phyloP scores from a whole-genome alignment of 2,329 filamentous ascomycete genomes.

The Botrytis cinerea region DNA sequence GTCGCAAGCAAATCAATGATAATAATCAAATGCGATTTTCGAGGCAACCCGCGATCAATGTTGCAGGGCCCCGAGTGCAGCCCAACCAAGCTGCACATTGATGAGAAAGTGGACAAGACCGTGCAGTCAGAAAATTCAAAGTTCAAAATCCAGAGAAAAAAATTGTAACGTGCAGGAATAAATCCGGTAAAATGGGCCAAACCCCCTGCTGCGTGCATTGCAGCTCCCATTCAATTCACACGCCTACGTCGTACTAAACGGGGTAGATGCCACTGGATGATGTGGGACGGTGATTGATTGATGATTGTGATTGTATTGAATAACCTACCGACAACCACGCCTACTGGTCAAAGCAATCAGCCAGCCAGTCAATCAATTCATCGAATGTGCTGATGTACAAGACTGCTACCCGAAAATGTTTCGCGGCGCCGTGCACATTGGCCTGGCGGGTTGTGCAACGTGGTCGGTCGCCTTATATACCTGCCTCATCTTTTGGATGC shows the following conservation, averaged over 20 bases:
- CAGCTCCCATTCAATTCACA: constrained; percentile 2
- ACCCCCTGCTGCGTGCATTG: constrained; percentile 20
- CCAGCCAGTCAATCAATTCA: not conserved
- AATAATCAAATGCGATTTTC: constrained; percentile 28
- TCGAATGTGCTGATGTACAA: constrained; percentile 1
- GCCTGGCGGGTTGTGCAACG: constrained; percentile 35
- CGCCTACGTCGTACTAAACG: not conserved
- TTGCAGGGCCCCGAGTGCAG: constrained; percentile 34
- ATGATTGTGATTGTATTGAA: not conserved
- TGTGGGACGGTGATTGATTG: constrained; percentile 4
- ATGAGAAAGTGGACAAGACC: constrained; percentile 16
- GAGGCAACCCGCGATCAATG: constrained; percentile 34
- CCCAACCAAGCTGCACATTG: constrained; percentile 25
- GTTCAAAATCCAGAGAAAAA: not conserved
- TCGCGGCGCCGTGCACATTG: constrained; percentile 31
- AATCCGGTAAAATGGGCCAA: constrained; percentile 5
- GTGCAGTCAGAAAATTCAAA: constrained; percentile 21
- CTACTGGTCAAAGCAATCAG: not conserved
- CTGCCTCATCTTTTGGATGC: constrained; percentile 30
- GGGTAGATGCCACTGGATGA: not conserved
- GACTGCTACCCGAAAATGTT: constrained; percentile 24
- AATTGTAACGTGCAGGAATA: constrained; percentile 16
- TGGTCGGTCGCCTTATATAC: constrained; percentile 40
- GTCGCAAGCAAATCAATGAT: constrained; percentile 35
- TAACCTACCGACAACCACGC: not conserved